Conservation (phyloP, 495 filamentous ascomycete species). For the Penicillium longicatenatum region DNA sequence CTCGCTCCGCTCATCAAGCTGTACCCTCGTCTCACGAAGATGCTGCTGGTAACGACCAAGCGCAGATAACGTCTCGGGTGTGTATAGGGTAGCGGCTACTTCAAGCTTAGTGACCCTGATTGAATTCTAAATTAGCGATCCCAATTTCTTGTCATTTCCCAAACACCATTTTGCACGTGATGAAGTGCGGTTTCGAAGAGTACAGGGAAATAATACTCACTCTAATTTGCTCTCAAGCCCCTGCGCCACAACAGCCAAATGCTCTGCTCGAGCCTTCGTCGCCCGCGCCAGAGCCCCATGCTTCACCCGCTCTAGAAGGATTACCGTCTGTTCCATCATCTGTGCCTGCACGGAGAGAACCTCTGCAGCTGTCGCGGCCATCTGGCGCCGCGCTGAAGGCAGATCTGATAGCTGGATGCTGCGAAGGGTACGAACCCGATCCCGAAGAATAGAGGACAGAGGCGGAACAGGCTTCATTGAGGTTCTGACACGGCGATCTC, state of each 20-base stretch:
- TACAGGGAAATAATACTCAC: conserved; percentile 32
- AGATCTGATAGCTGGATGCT: conserved; percentile 34
- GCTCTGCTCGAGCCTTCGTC: conserved; percentile 55
- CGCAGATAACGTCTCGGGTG: conserved; percentile 57
- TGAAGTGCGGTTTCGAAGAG: background rate
- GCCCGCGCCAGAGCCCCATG: conserved; percentile 65
- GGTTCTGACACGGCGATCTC: conserved; percentile 31
- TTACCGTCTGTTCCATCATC: conserved; percentile 43
- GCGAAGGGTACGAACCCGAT: conserved; percentile 32
- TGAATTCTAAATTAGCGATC: conserved; percentile 9
- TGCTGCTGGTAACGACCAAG: conserved; percentile 57
- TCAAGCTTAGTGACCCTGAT: conserved; percentile 45
- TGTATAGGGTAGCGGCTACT: conserved; percentile 52
- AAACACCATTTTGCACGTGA: background rate
- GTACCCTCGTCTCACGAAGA: conserved; percentile 50
- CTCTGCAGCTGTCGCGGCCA: conserved; percentile 42
- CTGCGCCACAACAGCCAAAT: conserved; percentile 60
- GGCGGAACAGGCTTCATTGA: conserved; percentile 26
- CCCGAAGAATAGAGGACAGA: conserved; percentile 30
- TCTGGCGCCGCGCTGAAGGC: conserved; percentile 33
- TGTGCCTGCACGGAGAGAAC: conserved; percentile 35
- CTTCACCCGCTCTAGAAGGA: conserved; percentile 58
- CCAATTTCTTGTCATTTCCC: background rate
- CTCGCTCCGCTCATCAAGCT: conserved; percentile 48
- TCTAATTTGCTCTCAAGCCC: conserved; percentile 54